phyloP scores from a whole-genome alignment of 163 green algal genomes.

The Prototheca stagnorum region DNA sequence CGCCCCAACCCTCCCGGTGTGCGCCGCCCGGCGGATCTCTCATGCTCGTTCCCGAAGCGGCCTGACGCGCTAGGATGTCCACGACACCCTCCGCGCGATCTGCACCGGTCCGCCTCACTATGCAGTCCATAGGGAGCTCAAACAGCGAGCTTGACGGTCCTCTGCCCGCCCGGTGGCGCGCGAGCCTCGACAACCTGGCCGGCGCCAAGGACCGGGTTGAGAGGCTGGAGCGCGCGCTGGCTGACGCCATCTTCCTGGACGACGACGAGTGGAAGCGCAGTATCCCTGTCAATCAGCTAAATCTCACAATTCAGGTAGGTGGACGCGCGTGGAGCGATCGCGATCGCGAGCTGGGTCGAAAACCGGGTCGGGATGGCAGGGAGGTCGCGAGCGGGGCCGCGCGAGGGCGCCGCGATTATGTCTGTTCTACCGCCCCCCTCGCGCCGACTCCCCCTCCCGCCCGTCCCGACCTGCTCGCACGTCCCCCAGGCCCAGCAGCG shows the following conservation, averaged over 20 bases:
- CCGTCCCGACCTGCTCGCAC: background rate
- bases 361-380: background rate
- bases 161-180: conserved; percentile 3
- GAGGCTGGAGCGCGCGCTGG: conserved; percentile 1
- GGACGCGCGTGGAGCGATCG: background rate
- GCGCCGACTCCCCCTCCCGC: background rate
- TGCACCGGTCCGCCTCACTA: background rate
- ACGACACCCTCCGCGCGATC: background rate
- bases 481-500: conserved; percentile 6
- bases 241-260: conserved; percentile 8
- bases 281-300: conserved; percentile 4
- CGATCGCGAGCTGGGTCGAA: background rate
- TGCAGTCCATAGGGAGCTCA: conserved; percentile 3
- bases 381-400: background rate
- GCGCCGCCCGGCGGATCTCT: background rate
- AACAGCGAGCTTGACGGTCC: background rate
- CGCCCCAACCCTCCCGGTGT: too few species aligned
- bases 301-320: background rate
- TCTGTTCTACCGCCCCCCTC: background rate
- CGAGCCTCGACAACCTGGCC: conserved; percentile 5
- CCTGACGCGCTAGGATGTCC: background rate
- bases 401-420: background rate
- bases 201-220: background rate
- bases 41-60: background rate
- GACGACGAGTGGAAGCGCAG: conserved; percentile 4